Evolutionary conservation across 208 protist genomes (phyloP).

Genomic region (Acanthamoeba lugdunensis): DNA sequence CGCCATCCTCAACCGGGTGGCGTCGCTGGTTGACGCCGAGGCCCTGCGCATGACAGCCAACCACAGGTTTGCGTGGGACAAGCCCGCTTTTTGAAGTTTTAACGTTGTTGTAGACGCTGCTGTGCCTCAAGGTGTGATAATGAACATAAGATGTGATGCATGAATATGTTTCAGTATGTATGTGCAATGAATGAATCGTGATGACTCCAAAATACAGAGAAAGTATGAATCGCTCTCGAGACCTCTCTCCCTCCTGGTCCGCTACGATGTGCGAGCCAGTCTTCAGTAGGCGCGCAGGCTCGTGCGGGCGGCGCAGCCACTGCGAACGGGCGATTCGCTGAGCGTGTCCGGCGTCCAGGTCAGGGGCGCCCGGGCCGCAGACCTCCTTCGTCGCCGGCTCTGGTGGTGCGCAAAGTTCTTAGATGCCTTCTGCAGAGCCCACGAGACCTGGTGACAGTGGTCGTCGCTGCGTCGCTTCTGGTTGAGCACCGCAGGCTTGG

Average conservation of each 20-base stretch:
- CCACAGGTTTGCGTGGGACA: not conserved
- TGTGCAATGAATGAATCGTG: not conserved
- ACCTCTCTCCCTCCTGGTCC: not conserved
- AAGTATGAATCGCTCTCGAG: not conserved
- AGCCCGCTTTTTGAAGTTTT: not conserved
- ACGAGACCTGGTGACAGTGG: constrained; percentile 56
- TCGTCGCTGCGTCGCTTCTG: constrained; percentile 14
- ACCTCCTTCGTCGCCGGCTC: not conserved
- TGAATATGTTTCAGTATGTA: not conserved
- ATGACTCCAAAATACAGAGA: not conserved
- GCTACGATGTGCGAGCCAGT: not conserved
- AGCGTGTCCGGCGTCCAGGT: not conserved
- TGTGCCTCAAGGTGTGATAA: no score
- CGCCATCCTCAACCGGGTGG: constrained; percentile 62
- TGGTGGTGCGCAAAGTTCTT: not conserved
- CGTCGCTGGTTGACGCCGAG: not conserved
- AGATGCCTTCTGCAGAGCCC: not conserved
- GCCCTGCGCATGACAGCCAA: constrained; percentile 8
- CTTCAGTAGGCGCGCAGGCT: not conserved
- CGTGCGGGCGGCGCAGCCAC: not conserved
- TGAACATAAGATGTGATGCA: not conserved
- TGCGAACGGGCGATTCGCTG: not conserved
- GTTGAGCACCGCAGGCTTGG: not conserved
- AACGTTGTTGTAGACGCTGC: not conserved
- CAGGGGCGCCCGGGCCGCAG: not conserved